phyloP scores from a whole-genome alignment of 2,329 filamentous ascomycete species.

The Fusarium sp. region DNA sequence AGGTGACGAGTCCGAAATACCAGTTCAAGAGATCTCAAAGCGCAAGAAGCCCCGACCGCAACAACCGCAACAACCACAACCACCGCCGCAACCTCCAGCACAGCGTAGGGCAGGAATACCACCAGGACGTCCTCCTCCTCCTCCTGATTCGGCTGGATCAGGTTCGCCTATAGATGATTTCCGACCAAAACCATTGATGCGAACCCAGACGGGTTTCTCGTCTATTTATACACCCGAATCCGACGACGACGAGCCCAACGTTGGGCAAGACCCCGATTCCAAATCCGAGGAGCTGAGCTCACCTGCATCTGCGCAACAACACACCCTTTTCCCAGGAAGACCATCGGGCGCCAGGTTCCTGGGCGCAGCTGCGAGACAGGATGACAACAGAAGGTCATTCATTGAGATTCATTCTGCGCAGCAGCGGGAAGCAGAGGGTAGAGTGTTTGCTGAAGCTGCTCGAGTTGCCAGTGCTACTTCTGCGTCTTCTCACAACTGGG shows the following conservation, averaged over 20 bases:
- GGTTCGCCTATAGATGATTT: conserved; percentile 61
- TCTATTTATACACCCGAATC: conserved; percentile 47
- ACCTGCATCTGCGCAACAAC: conserved; percentile 35
- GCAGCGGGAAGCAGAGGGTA: conserved; percentile 73
- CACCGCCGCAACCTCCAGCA: conserved; percentile 49
- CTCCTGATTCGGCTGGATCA: conserved; percentile 16
- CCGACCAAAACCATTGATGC: conserved; percentile 64
- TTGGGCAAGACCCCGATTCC: conserved; percentile 26
- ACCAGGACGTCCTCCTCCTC: conserved; percentile 36
- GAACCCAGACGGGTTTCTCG: conserved; percentile 48
- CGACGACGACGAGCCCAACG: conserved; percentile 41
- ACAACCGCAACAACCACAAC: not conserved
- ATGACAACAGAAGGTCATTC: conserved; percentile 71
- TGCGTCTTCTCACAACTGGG: conserved; percentile 55
- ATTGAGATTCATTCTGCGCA: conserved; percentile 72
- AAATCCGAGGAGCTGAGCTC: conserved; percentile 41
- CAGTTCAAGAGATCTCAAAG: conserved; percentile 79
- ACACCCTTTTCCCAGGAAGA: conserved; percentile 53
- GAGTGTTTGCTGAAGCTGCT: conserved; percentile 69
- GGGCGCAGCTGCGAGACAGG: conserved; percentile 59
- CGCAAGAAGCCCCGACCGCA: conserved; percentile 62
- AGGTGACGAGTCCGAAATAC: conserved; percentile 85
- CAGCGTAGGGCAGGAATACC: conserved; percentile 41
- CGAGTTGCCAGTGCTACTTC: conserved; percentile 54
- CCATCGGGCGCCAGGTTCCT: conserved; percentile 60